phyloP scores from a whole-genome alignment of 345 rosid genomes.

The Heritiera littoralis region DNA sequence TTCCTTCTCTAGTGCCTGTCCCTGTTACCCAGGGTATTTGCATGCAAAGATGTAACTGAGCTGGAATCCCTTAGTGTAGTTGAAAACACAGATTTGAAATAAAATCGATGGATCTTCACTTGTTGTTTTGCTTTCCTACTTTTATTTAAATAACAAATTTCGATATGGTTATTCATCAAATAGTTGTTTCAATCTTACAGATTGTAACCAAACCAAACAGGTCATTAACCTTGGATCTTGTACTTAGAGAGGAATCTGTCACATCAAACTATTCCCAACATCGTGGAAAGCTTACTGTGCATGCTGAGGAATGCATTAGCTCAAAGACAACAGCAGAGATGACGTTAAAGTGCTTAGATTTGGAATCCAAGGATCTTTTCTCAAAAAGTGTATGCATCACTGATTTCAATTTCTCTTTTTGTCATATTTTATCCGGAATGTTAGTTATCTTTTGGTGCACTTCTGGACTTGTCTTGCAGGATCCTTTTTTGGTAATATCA shows the following conservation, averaged over 20 bases:
- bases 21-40: not conserved
- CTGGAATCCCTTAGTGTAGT: not conserved
- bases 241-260: slow-evolving; percentile 48
- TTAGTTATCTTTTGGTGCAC: slow-evolving; percentile 20
- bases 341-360: slow-evolving; percentile 68
- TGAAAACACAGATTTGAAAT: slow-evolving; percentile 1
- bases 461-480: slow-evolving; percentile 49
- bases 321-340: slow-evolving; percentile 75
- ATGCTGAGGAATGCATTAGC: slow-evolving; percentile 81
- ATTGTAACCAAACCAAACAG: slow-evolving; percentile 51
- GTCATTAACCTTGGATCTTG: slow-evolving; percentile 58
- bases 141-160: not conserved
- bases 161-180: not conserved
- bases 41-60: not conserved
- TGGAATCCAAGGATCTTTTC: slow-evolving; percentile 79
- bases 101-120: not conserved
- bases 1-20: not conserved
- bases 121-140: not conserved
- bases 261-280: slow-evolving; percentile 37
- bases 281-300: slow-evolving; percentile 67
- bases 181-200: slow-evolving; percentile 35
- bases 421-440: slow-evolving; percentile 1
- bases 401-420: slow-evolving; percentile 20
- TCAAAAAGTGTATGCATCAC: slow-evolving; percentile 70
- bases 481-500: slow-evolving; percentile 87